Percentiles rank a stretch among this genome's conserved stretches.
phyloP scores from a whole-genome alignment of 2,329 filamentous ascomycete genomes.

The Zopfia rhizophila region DNA sequence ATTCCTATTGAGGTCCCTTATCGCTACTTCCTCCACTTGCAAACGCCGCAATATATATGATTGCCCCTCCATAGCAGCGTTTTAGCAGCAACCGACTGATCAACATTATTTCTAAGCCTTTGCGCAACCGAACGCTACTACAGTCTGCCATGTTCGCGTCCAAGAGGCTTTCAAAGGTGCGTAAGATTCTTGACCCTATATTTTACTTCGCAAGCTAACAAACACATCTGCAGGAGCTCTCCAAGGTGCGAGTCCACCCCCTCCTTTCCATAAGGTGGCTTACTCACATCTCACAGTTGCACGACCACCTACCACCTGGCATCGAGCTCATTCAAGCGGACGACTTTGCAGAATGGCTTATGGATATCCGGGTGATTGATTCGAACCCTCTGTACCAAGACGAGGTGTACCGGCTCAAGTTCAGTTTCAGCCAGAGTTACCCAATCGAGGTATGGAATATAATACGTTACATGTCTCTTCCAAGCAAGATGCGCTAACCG shows the following conservation, averaged over 20 bases:
- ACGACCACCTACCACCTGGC: conserved; percentile 68
- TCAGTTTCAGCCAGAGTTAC: conserved; percentile 84
- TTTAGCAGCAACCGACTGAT: too few species aligned
- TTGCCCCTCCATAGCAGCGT: too few species aligned
- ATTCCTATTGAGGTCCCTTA: too few species aligned
- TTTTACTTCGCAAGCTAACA: conserved; percentile 32
- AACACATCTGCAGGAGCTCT: conserved; percentile 60
- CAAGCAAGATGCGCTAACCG: background rate
- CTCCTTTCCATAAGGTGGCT: background rate
- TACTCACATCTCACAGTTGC: conserved; percentile 55
- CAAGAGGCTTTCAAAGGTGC: conserved; percentile 61
- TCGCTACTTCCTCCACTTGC: too few species aligned
- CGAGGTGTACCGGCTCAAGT: conserved; percentile 85
- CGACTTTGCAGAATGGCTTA: conserved; percentile 86
- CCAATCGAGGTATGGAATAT: conserved; percentile 73
- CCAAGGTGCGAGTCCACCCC: conserved; percentile 58
- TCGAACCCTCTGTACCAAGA: conserved; percentile 86
- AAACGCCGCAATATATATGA: too few species aligned
- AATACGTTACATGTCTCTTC: conserved; percentile 1
- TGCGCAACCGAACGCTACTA: too few species aligned
- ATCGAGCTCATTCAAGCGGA: conserved; percentile 85
- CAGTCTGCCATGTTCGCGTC: conserved; percentile 65
- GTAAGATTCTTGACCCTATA: conserved; percentile 6
- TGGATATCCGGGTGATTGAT: conserved; percentile 93
- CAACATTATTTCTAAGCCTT: too few species aligned